Percentiles rank a stretch among this genome's conserved stretches.
These are phyloP conservation scores for Ophiocordyceps robertsii DNA, from an alignment of 2,329 filamentous ascomycete species.

Conservation along the genomic window DNA sequence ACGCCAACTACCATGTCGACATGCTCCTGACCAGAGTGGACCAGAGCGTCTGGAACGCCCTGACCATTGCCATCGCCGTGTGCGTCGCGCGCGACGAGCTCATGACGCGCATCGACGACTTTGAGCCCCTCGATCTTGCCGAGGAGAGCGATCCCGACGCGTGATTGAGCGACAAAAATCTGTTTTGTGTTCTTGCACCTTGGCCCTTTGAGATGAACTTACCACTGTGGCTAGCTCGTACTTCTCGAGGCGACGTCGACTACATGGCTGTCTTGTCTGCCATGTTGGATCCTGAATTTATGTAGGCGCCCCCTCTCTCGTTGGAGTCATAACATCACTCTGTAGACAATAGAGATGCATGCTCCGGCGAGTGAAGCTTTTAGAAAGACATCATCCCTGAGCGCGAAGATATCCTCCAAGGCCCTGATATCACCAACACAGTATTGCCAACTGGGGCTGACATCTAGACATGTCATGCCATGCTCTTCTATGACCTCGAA, in stretches of 20 bases:
- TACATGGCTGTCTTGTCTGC: too few species aligned
- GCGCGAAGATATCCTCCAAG: too few species aligned
- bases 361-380: too few species aligned
- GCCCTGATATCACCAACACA: too few species aligned
- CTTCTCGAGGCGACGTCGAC: too few species aligned
- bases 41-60: conserved; percentile 30
- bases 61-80: conserved; percentile 25
- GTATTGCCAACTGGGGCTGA: not conserved
- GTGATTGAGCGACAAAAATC: conserved; percentile 8
- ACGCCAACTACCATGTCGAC: conserved; percentile 29
- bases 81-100: conserved; percentile 27
- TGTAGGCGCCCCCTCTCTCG: too few species aligned
- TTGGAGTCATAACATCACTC: too few species aligned
- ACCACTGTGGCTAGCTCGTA: too few species aligned
- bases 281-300: too few species aligned
- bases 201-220: not conserved
- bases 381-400: too few species aligned
- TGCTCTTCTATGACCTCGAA: conserved; percentile 9
- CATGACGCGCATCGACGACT: conserved; percentile 18
- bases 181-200: not conserved
- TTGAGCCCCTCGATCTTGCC: conserved; percentile 14
- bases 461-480: not conserved
- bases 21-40: conserved; percentile 22
- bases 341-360: too few species aligned
- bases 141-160: conserved; percentile 25